These are phyloP conservation scores for Pythium volutum DNA, from an alignment of 352 stramenopile genomes.

Conservation along the genomic window DNA sequence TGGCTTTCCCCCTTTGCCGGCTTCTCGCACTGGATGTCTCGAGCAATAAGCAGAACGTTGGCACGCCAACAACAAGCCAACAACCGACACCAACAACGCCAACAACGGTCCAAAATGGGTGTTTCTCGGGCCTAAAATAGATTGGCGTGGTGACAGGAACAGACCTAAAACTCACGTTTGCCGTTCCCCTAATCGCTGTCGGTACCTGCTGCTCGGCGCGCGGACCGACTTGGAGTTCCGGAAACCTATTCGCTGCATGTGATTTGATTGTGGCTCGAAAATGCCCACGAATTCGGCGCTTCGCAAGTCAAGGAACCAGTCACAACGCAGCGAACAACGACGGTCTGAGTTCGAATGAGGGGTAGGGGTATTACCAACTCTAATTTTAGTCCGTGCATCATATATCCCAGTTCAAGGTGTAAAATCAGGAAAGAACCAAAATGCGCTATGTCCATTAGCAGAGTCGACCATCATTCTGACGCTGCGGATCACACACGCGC, in stretches of 20 bases:
- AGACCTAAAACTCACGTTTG: neutral
- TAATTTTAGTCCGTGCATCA: neutral
- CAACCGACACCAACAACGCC: conserved; percentile 4
- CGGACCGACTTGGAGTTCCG: neutral
- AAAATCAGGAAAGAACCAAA: neutral
- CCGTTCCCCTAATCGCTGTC: neutral
- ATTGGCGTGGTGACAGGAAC: neutral
- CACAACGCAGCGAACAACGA: conserved; percentile 3
- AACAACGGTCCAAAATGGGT: neutral
- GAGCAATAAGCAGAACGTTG: neutral
- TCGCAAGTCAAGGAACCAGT: neutral
- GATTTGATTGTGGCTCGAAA: neutral
- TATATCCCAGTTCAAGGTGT: neutral
- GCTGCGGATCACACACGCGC: neutral
- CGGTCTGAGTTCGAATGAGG: neutral
- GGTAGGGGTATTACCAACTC: conserved; percentile 1
- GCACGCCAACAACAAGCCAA: conserved; percentile 6
- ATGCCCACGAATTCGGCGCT: neutral
- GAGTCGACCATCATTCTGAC: conserved; percentile 11
- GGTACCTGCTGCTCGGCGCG: neutral
- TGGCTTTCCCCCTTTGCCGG: no score
- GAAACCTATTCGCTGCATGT: conserved; percentile 2
- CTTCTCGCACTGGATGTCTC: conserved; percentile 13
- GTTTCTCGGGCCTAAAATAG: neutral
- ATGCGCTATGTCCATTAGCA: neutral